These are phyloP conservation scores for Orbilia ellipsospora DNA, from an alignment of 2,329 filamentous ascomycete genomes.

Conservation along the genomic window DNA sequence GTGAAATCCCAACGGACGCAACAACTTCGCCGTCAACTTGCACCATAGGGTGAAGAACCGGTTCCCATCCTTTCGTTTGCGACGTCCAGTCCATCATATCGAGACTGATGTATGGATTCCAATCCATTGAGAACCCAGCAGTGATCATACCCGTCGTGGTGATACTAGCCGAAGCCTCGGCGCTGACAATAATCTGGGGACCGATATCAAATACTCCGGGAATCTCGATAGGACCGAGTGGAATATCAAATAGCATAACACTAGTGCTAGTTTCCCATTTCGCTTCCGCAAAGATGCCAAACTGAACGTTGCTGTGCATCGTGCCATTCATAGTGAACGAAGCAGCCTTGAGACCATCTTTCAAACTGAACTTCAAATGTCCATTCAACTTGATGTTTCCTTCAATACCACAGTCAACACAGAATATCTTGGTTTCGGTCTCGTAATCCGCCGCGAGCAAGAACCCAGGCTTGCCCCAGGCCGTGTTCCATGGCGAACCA, in stretches of 20 bases:
- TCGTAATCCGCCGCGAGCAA: slow-evolving; percentile 18
- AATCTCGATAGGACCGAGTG: slow-evolving; percentile 30
- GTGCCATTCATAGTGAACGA: slow-evolving; percentile 50
- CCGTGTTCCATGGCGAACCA: slow-evolving; percentile 40
- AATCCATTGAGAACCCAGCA: slow-evolving; percentile 44
- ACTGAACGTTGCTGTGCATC: slow-evolving; percentile 36
- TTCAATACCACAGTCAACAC: slow-evolving; percentile 41
- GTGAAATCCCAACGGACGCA: slow-evolving; percentile 23
- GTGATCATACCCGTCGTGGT: slow-evolving; percentile 34
- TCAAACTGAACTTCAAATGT: slow-evolving; percentile 41
- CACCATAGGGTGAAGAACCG: slow-evolving; percentile 37
- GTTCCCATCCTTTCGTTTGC: slow-evolving; percentile 38
- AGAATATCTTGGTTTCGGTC: slow-evolving; percentile 38
- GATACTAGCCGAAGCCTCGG: slow-evolving; percentile 34
- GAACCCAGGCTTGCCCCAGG: slow-evolving; percentile 38
- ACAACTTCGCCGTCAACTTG: slow-evolving; percentile 40
- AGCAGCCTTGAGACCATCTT: slow-evolving; percentile 39
- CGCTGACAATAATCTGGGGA: slow-evolving; percentile 38
- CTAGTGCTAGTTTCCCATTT: slow-evolving; percentile 18
- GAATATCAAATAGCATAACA: slow-evolving; percentile 42
- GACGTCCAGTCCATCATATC: slow-evolving; percentile 43
- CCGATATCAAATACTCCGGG: slow-evolving; percentile 41
- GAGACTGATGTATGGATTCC: slow-evolving; percentile 42
- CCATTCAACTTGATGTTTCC: slow-evolving; percentile 42
- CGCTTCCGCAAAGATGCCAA: slow-evolving; percentile 29